Percentiles rank a stretch among this genome's conserved stretches.
phyloP scores from a whole-genome alignment of 495 filamentous ascomycete species.

The Aspergillus cavernicola region DNA sequence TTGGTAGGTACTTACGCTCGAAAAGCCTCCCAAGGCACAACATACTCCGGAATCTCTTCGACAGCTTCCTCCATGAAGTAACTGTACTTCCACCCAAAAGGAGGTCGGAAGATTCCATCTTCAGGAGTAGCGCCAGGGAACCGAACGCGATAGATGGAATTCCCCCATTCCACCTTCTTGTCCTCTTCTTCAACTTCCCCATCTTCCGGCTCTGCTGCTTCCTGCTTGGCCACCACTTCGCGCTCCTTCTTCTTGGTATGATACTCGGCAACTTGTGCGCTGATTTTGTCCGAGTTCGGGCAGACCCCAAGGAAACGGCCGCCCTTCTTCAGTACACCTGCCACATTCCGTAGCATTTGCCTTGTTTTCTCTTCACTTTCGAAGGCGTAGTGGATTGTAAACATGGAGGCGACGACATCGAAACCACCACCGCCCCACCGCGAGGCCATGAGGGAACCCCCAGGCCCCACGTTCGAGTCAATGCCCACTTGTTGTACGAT shows the following conservation, averaged over 20 bases:
- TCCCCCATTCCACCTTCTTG: conserved; percentile 73
- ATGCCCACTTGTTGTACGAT: conserved; percentile 83
- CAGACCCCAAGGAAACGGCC: conserved; percentile 91
- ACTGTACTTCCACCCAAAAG: conserved; percentile 96
- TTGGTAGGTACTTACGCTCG: conserved; percentile 53
- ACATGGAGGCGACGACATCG: conserved; percentile 98
- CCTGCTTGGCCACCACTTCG: conserved; percentile 28
- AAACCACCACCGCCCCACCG: conserved; percentile 76
- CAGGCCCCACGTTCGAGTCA: conserved; percentile 61
- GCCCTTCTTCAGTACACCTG: conserved; percentile 84
- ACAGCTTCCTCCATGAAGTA: conserved; percentile 96
- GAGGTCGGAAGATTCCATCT: conserved; percentile 81
- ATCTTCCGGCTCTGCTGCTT: conserved; percentile 34
- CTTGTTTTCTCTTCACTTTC: conserved; percentile 85
- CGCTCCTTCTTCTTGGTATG: conserved; percentile 57
- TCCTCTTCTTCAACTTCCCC: conserved; percentile 52
- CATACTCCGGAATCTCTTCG: conserved; percentile 93
- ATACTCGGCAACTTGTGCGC: conserved; percentile 56
- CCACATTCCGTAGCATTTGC: conserved; percentile 90
- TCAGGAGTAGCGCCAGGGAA: conserved; percentile 76
- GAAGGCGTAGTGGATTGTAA: conserved; percentile 98
- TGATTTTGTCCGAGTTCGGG: conserved; percentile 87
- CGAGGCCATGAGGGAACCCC: conserved; percentile 48
- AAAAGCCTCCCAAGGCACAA: conserved; percentile 97
- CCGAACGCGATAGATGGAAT: conserved; percentile 81